Base-by-base conservation (phyloP, 148 eudicot genomes). In the Agrostemma githago region DNA sequence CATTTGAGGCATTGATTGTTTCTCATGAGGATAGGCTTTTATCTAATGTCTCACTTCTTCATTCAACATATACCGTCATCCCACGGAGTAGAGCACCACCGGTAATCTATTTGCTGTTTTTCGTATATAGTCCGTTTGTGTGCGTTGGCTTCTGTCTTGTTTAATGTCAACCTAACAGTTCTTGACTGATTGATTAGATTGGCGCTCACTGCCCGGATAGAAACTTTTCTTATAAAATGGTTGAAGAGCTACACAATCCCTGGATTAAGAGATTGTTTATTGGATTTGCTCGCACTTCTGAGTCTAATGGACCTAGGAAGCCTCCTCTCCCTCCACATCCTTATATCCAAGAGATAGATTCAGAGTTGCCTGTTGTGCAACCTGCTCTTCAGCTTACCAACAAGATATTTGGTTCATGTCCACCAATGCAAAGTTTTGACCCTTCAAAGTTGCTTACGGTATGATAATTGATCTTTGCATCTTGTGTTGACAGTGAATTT, bases 201-300 rank as follows among this genome's bases (percentile, higher is more conserved):
- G 84, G 41, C 68, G 86, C 81, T 72, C 88, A 85, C 75, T 95
- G 98, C 79, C 76, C 98, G 72, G 93, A 95, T 80, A 89, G 97
- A 86, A 89, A 81, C 79, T 95, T 95, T 73, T 85, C 93, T 67
- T 95, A 92, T 77, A 83, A 89, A 82, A 83, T 85, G 83, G 76
- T 83, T 60, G 91, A 95, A 83, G 97, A 89, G 68, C 84, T 88
- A 72, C 93, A 92, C 79, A 19, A 90, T 74, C 98, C 98, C 42
- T 92, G 98, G 98, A 57, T 87, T 51, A 95, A 95, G 88, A 95
- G 96, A 82, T 78, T 92, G 78, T 80, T 95, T 71, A 76, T 88
- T 79, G 98, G 98, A 59, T 92, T 92, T 90, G 93, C 98, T 15
- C 92, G 98, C 60, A 95, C 98, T 62, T 95, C 98, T 64, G 89